Percentiles rank a stretch among this genome's conserved stretches.
Conservation (phyloP, 352 stramenopile genomes). For the Peronospora destructor region DNA sequence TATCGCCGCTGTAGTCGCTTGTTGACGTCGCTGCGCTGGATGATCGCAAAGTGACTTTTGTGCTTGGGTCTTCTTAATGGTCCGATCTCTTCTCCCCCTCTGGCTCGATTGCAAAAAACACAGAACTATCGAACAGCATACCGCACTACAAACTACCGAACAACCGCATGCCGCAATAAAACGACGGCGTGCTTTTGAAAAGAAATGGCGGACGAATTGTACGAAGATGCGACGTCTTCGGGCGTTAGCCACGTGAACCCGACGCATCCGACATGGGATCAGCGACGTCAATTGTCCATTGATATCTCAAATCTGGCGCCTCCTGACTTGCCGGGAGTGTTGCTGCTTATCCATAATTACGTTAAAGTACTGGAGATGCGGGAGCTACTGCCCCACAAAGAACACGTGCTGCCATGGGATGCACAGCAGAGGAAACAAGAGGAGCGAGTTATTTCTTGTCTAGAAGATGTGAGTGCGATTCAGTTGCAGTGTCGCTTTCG, state of each 20-base stretch:
- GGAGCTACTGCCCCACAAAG: constrained; percentile 19
- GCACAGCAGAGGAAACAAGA: constrained; percentile 5
- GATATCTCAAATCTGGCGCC: constrained; percentile 69
- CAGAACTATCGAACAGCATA: constrained; percentile 3
- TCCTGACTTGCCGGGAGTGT: constrained; percentile 53
- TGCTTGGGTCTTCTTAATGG: constrained; percentile 11
- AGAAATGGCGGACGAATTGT: constrained; percentile 28
- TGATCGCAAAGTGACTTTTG: constrained; percentile 12
- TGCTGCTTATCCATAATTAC: constrained; percentile 54
- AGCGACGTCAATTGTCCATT: constrained; percentile 47
- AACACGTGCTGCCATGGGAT: constrained; percentile 24
- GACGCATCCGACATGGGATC: constrained; percentile 54
- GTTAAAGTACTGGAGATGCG: constrained; percentile 27
- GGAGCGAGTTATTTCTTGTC: neutral
- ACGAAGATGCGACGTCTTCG: constrained; percentile 17
- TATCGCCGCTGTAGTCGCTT: constrained; percentile 9
- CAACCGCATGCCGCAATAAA: neutral
- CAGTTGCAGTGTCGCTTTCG: constrained; percentile 59
- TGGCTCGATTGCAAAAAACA: constrained; percentile 18
- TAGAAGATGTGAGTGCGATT: constrained; percentile 13
- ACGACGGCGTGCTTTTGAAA: too few relatives aligned
- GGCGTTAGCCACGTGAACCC: constrained; percentile 14
- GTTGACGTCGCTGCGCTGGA: constrained; percentile 4
- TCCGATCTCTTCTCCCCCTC: constrained; percentile 18
- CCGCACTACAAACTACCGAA: neutral